Conservation (phyloP, 2,329 filamentous ascomycete genomes). For the Fusarium austroafricanum region DNA sequence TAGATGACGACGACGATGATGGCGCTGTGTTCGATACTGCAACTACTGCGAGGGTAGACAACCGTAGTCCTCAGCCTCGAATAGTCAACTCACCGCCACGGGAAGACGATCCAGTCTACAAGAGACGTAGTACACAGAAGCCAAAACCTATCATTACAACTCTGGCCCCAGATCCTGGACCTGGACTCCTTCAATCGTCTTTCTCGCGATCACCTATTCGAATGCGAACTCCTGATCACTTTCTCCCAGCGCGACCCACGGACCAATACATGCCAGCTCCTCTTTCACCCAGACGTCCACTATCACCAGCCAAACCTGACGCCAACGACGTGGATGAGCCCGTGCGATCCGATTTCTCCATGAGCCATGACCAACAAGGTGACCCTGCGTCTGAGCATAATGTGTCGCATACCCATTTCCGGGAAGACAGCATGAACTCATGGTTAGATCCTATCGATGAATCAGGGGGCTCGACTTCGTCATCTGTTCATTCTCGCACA, state of each 20-base stretch:
- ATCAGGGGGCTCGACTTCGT: slow-evolving; percentile 81
- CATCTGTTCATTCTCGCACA: slow-evolving; percentile 83
- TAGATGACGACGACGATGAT: slow-evolving; percentile 59
- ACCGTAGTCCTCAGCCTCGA: slow-evolving; percentile 33
- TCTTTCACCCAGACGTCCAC: slow-evolving; percentile 72
- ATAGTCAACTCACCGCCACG: slow-evolving; percentile 42
- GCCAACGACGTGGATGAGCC: slow-evolving; percentile 43
- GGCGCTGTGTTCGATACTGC: slow-evolving; percentile 63
- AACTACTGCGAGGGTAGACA: slow-evolving; percentile 61
- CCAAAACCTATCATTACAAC: slow-evolving; percentile 43
- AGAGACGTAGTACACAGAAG: slow-evolving; percentile 40
- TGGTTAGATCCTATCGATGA: slow-evolving; percentile 97
- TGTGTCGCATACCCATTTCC: slow-evolving; percentile 55
- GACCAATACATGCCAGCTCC: slow-evolving; percentile 77
- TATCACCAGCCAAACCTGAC: slow-evolving; percentile 55
- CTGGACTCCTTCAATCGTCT: slow-evolving; percentile 60
- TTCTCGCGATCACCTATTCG: slow-evolving; percentile 63
- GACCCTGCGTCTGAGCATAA: slow-evolving; percentile 11
- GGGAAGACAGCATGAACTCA: slow-evolving; percentile 80
- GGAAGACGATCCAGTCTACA: slow-evolving; percentile 36
- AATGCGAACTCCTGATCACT: slow-evolving; percentile 47
- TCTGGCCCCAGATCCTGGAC: slow-evolving; percentile 40
- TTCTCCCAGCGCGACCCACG: slow-evolving; percentile 61
- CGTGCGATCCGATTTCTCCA: slow-evolving; percentile 53
- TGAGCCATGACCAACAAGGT: slow-evolving; percentile 26